Conservation (phyloP, 768 basidiomycete genomes). For the Tulasnella sp. region DNA sequence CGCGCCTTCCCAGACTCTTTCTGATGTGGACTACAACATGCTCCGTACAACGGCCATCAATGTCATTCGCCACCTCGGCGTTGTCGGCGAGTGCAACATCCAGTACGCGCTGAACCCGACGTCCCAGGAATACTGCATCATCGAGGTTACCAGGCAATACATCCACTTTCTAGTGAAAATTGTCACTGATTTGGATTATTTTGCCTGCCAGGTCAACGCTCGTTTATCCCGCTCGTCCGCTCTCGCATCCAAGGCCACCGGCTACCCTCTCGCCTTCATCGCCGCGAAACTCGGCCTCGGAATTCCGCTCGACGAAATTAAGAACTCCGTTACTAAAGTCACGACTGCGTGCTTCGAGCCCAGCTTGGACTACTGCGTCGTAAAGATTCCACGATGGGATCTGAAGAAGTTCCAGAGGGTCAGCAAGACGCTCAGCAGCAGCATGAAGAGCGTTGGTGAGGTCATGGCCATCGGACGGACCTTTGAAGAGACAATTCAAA, state of each 20-base stretch:
- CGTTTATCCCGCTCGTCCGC: constrained; percentile 97
- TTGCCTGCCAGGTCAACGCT: constrained; percentile 71
- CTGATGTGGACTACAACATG: constrained; percentile 99
- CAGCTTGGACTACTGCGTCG: constrained; percentile 93
- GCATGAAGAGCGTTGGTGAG: constrained; percentile 99
- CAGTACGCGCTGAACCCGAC: constrained; percentile 96
- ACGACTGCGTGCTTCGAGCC: constrained; percentile 99
- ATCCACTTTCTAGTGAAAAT: neutral
- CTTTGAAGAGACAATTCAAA: constrained; percentile 98
- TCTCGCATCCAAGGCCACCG: constrained; percentile 96
- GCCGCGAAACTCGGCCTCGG: constrained; percentile 97
- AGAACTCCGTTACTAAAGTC: constrained; percentile 95
- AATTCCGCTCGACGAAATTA: constrained; percentile 96
- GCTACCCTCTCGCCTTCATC: constrained; percentile 97
- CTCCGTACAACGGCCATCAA: constrained; percentile 97
- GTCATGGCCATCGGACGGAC: constrained; percentile 99
- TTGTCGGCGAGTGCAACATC: constrained; percentile 98
- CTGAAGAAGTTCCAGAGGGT: constrained; percentile 97
- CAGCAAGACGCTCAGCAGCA: constrained; percentile 84
- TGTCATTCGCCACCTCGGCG: constrained; percentile 97
- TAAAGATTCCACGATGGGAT: constrained; percentile 99
- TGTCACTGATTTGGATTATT: neutral
- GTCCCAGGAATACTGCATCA: constrained; percentile 97
- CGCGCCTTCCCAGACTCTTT: constrained; percentile 96
- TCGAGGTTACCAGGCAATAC: constrained; percentile 68